phyloP scores from a whole-genome alignment of 140 eudicot species.

The Senecio squalidus region DNA sequence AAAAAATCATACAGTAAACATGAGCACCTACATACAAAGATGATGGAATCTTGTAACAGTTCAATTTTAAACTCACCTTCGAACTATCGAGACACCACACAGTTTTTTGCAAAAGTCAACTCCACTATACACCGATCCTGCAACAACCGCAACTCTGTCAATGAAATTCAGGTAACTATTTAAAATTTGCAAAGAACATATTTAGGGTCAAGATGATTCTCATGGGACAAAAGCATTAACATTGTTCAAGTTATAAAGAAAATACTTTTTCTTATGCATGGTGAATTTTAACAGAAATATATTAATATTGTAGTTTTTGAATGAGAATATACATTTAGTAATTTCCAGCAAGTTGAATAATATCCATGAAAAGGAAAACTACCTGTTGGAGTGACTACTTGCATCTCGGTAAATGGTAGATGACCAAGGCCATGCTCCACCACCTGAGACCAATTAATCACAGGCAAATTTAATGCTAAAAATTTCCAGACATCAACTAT shows the following conservation, averaged over 20 bases:
- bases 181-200: neutral
- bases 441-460: constrained; percentile 54
- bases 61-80: constrained; percentile 68
- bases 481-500: neutral
- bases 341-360: constrained; percentile 5
- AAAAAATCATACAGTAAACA: no score
- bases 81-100: constrained; percentile 89
- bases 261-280: no score
- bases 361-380: neutral
- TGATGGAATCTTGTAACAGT: no score
- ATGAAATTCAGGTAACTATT: constrained; percentile 11
- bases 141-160: constrained; percentile 23
- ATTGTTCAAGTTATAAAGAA: no score
- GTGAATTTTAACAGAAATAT: no score
- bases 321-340: constrained; percentile 8
- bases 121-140: constrained; percentile 94
- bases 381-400: constrained; percentile 95
- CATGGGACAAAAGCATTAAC: no score
- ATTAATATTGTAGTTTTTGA: neutral
- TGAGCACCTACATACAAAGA: no score
- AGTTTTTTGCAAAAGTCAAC: constrained; percentile 98
- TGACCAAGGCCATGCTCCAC: constrained; percentile 99
- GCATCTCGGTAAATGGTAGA: constrained; percentile 93
- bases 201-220: no score
- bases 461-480: neutral